Conservation (phyloP, 495 filamentous ascomycete genomes). For the Trichoderma erinaceum region DNA sequence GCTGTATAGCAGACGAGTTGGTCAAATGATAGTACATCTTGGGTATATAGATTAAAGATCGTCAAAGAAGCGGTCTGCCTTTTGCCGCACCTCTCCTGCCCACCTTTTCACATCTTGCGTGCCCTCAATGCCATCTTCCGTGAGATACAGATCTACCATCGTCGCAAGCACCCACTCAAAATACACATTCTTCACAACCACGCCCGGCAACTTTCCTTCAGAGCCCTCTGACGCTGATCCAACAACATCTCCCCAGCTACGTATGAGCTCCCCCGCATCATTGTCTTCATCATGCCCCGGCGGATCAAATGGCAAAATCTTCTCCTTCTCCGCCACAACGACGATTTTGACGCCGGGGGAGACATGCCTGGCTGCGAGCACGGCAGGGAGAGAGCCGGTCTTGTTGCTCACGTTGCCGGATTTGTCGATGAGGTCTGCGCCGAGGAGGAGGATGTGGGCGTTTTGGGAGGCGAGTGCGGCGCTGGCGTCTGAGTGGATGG, state of each 20-base stretch:
- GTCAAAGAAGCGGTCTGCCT: not conserved
- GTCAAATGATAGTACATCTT: not conserved
- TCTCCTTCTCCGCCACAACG: conserved; percentile 53
- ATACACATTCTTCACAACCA: conserved; percentile 51
- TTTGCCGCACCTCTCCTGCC: not conserved
- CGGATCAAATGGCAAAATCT: conserved; percentile 40
- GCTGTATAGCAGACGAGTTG: not conserved
- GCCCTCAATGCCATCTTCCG: conserved; percentile 35
- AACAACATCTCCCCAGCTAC: conserved; percentile 35
- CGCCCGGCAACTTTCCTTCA: conserved; percentile 17
- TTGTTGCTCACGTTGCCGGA: conserved; percentile 60
- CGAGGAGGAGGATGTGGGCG: conserved; percentile 52
- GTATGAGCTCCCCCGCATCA: conserved; percentile 39
- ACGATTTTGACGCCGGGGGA: conserved; percentile 40
- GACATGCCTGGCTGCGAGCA: conserved; percentile 43
- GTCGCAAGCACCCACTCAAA: conserved; percentile 59
- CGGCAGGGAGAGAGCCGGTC: conserved; percentile 53
- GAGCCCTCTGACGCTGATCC: not conserved
- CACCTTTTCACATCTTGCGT: conserved; percentile 36
- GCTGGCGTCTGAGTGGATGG: conserved; percentile 56
- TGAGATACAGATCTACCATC: conserved; percentile 37
- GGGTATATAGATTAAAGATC: not conserved
- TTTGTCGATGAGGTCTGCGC: conserved; percentile 54
- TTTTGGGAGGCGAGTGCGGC: conserved; percentile 43
- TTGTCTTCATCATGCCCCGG: conserved; percentile 47